Evolutionary conservation across 495 filamentous ascomycete species (phyloP).

Genomic region (Podospora pseudocomata): DNA sequence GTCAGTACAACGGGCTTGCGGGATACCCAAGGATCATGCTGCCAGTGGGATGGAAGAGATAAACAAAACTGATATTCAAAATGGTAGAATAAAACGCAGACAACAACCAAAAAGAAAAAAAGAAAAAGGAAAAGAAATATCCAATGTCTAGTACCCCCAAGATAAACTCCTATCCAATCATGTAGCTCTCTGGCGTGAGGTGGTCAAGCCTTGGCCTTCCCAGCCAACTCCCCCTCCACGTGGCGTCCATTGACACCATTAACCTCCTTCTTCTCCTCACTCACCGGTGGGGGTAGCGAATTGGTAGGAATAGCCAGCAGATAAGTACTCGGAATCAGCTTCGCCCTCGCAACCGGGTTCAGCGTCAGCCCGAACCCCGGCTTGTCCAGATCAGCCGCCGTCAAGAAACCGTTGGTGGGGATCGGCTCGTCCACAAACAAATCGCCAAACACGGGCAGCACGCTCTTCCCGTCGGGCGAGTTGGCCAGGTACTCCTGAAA

Average conservation of each 20-base stretch:
- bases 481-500: constrained; percentile 96
- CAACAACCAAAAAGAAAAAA: too few species aligned
- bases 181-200: background rate
- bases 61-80: background rate
- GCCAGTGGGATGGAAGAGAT: background rate
- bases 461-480: constrained; percentile 81
- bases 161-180: background rate
- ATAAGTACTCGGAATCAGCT: constrained; percentile 66
- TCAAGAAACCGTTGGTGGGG: constrained; percentile 73
- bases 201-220: constrained; percentile 14
- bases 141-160: background rate
- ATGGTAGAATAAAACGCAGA: background rate
- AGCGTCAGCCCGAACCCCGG: constrained; percentile 86
- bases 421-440: constrained; percentile 89
- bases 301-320: constrained; percentile 70
- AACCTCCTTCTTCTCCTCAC: constrained; percentile 16
- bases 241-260: constrained; percentile 13
- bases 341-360: constrained; percentile 67
- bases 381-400: constrained; percentile 74
- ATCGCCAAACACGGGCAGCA: constrained; percentile 86
- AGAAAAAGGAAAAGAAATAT: too few species aligned
- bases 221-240: constrained; percentile 20
- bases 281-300: constrained; percentile 45
- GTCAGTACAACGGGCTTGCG: background rate
- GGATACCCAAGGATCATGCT: background rate